Evolutionary conservation across 2,329 filamentous ascomycete species (phyloP), one percentile per base, ranked within the genome.

Genomic region (Sporothrix brunneoviolacea): DNA sequence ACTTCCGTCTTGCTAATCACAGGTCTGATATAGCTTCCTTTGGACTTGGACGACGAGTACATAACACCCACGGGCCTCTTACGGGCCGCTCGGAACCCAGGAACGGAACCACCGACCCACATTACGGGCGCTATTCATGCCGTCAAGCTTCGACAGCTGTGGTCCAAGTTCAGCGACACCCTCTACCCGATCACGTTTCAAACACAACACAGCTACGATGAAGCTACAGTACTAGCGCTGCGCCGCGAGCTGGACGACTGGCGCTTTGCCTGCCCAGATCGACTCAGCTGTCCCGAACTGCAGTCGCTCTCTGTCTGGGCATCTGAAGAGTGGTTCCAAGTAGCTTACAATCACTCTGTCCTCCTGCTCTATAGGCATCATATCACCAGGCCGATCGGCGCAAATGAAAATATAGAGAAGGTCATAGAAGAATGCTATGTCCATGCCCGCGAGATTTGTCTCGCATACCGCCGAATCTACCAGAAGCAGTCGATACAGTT

Each of bases 271-370:
- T 15, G 46, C 30, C 4, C 22, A 6, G 27, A 24, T 28, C 2
- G 22, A 28, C 28, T 16, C 35, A 2, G 15, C n/a, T 13, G 13
- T 32, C 24, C 28, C 19, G 21, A 21, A 9, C 21, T 22, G 33
- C 33, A 36, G 13, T 39, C 45, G 19, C 16, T 63, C 4, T 63
- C 63, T 1, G 62, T 67, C 2, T 71, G 68, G 51, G 61, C 65
- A 0, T 68, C 67, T 0, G 52, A 52, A 6, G 61, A 64, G 12
- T 70, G 68, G 68, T 71, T 70, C 41, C 52, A 60, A 3, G 57
- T 70, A 1, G 65, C 64, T 1, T 70, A 70, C 41, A 55, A 68
- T 49, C 62, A 70, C 50, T 65, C 67, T 2, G 63, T 71, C 19
- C 57, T 71, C 5, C 55, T 70, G 3, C 56, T 71, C 2, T 69